Evolutionary conservation across 805 yeast genomes (phyloP), one percentile per base, ranked within the genome.

Genomic region (Metahyphopichia silvanorum): DNA sequence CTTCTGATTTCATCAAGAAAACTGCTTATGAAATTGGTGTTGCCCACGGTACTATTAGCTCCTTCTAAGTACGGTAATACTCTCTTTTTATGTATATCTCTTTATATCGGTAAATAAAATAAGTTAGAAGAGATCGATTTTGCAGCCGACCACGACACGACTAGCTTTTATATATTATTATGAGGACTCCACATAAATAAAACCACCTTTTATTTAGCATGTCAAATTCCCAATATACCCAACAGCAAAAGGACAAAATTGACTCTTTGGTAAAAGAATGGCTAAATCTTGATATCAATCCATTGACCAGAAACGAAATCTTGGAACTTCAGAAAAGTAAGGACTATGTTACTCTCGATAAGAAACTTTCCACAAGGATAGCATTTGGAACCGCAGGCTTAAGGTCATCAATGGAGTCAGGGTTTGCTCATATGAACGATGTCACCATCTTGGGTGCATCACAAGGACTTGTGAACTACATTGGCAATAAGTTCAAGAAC

Each of bases 351-450:
- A 76, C 64, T 32, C 63, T 87, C 23, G 75, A 73, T 27, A 51
- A 52, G 23, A 66, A 83, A 31, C 63, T 87, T 19, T 49, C 72
- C 27, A 44, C 49, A n/a, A 60, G 96, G 33, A 81, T 89, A 17
- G 63, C 78, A 9, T 91, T 91, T 57, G 98, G 98, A 0, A 91
- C 98, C 0, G 96, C 98, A 2, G 98, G 97, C 0, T 72, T 93
- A 29, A 67, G 98, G 17, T 76, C 95, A 2, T 63, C 70, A 15
- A 88, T 93, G 96, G 89, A 80, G 40, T 87, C 96, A 0, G 98
- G 98, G 0, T 88, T 85, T 52, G 74, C 77, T 32, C 75, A 88
- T 44, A 84, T 93, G 91, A 91, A 93, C 56, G 82, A 82, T 40
- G 81, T 91, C 12, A 87, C 96, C 0, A 83, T 91, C 1, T 51